Evolutionary conservation across 352 stramenopile species (phyloP), one percentile per base, ranked within the genome.

Genomic region (Pythium sukuiense): DNA sequence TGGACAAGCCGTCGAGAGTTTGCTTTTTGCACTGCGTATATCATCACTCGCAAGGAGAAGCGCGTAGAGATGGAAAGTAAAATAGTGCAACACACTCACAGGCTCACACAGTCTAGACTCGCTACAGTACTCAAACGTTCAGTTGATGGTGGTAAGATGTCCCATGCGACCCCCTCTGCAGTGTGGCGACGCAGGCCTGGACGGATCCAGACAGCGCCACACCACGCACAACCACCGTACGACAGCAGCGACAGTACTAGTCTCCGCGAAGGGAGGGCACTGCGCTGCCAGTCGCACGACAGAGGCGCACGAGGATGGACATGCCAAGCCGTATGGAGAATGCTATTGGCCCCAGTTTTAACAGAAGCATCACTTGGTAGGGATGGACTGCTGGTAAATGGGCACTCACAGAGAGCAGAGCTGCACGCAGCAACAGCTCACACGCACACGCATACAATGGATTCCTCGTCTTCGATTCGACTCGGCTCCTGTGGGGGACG

Each of bases 1-100:
- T 43, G 50, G 59, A 54, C 52, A 48, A 18, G 48, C 65, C 55
- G n/a, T 50, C 35, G 27, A 58, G 26, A 27, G 18, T 32, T 79
- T 67, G 69, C 63, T 92, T 58, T 92, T 62, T 87, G 81, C 83
- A 92, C 81, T 85, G 81, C 83, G 81, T 92, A 92, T 92, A 92
- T 87, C 81, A 88, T 74, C 64, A 73, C 65, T 72, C 67, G 63
- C 74, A 87, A 68, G 59, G 72, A 73, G 45, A 50, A 63, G 62
- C 48, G 78, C 70, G 73, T 54, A 63, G 70, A 61, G 77, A 76
- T 89, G 73, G 79, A 92, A 92, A 90, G 80, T 83, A 71, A 82
- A 89, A 86, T 71, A 83, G 80, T 83, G 77, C 75, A 77, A 41
- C 6, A 59, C 27, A 45, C 0, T 12, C 16, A 43, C 7, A 54